These are phyloP conservation scores for Thozetella sp. DNA, from an alignment of 495 filamentous ascomycete species.

Conservation along the genomic window DNA sequence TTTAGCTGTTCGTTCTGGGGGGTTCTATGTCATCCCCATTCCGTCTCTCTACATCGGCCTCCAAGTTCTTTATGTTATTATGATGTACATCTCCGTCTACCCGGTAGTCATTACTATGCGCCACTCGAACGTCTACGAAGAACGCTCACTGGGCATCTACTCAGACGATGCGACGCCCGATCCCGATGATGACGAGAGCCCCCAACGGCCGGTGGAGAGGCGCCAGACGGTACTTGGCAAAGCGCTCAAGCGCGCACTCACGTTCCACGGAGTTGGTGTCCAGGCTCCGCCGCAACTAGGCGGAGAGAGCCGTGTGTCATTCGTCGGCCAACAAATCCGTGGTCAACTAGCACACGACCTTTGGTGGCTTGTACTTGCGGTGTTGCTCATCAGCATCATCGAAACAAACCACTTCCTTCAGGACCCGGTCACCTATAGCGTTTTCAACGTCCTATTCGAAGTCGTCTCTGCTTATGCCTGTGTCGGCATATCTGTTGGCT, in stretches of 20 bases:
- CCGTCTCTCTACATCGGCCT: conserved; percentile 69
- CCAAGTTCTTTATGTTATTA: conserved; percentile 84
- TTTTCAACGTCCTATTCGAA: conserved; percentile 88
- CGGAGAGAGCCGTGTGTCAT: conserved; percentile 40
- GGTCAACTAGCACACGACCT: conserved; percentile 84
- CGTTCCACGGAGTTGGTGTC: conserved; percentile 38
- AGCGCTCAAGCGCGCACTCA: conserved; percentile 26
- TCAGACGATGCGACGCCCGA: conserved; percentile 44
- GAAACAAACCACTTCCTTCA: conserved; percentile 67
- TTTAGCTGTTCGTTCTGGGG: conserved; percentile 74
- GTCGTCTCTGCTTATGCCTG: conserved; percentile 81
- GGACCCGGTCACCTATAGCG: conserved; percentile 70
- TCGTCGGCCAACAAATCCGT: conserved; percentile 67
- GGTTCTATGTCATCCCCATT: conserved; percentile 82
- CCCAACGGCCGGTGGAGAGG: not conserved
- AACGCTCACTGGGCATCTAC: conserved; percentile 45
- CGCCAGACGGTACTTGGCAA: conserved; percentile 24
- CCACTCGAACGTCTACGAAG: not conserved
- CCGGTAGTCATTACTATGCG: conserved; percentile 92
- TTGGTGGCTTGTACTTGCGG: conserved; percentile 80
- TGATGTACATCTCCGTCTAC: conserved; percentile 97
- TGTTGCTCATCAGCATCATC: conserved; percentile 73
- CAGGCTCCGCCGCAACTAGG: conserved; percentile 14
- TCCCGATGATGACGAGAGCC: no score
- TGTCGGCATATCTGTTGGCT: conserved; percentile 79